Conservation (phyloP, 2,329 filamentous ascomycete genomes). For the Fusarium penzigii region DNA sequence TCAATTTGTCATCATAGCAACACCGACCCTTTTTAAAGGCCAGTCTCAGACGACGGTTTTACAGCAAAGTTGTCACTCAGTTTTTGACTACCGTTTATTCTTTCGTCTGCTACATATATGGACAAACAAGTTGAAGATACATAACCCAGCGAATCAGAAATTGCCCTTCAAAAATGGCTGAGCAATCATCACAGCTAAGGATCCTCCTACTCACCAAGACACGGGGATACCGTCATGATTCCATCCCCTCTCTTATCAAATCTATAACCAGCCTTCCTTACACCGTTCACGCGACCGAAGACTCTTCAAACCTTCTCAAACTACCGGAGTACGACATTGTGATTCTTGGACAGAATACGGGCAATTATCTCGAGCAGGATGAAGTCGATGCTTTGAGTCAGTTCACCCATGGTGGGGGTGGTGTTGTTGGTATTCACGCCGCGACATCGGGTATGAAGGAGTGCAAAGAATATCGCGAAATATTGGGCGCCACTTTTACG, state of each 20-base stretch:
- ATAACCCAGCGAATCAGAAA: no score
- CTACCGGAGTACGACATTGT: constrained; percentile 5
- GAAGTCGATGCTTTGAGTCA: not conserved
- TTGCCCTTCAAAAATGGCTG: no score
- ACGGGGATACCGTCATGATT: constrained; percentile 11
- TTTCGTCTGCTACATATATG: no score
- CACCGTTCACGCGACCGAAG: constrained; percentile 5
- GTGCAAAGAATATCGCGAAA: constrained; percentile 1
- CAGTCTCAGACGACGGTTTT: not conserved
- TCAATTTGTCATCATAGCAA: not conserved
- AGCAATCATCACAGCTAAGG: not conserved
- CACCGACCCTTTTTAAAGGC: not conserved
- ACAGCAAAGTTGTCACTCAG: not conserved
- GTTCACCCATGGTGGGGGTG: constrained; percentile 8
- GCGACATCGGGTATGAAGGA: constrained; percentile 2
- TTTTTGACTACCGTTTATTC: no score
- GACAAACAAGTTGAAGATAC: no score
- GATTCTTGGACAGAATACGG: constrained; percentile 12
- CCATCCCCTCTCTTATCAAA: constrained; percentile 8
- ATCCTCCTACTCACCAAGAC: constrained; percentile 15
- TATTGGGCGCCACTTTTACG: constrained; percentile 10
- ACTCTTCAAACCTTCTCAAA: not conserved
- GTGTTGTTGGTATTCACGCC: constrained; percentile 17
- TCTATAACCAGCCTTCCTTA: constrained; percentile 6
- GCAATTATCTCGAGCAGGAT: not conserved